Conservation (phyloP, 2,329 filamentous ascomycete genomes). For the Plenodomus biglobosus region DNA sequence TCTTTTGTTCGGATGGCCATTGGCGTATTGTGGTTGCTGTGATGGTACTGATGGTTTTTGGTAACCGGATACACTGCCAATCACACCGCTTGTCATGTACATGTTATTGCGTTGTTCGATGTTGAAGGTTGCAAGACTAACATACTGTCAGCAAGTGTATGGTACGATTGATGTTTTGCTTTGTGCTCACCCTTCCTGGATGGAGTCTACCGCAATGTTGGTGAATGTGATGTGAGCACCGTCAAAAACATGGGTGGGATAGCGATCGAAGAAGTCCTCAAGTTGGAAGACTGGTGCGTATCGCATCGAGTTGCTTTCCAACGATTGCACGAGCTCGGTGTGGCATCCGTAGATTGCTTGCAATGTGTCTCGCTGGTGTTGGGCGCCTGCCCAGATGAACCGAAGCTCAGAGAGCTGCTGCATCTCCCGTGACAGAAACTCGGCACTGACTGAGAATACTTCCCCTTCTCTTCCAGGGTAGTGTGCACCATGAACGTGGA, state of each 20-base stretch:
- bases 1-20: conserved; percentile 39
- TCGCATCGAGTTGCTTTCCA: conserved; percentile 68
- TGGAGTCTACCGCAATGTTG: conserved; percentile 65
- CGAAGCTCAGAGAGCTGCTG: conserved; percentile 75
- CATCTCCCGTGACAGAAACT: conserved; percentile 77
- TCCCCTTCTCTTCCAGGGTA: conserved; percentile 67
- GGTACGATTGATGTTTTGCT: background rate
- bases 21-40: conserved; percentile 30
- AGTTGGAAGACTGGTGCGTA: conserved; percentile 80
- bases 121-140: conserved; percentile 39
- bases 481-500: conserved; percentile 83
- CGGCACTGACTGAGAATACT: conserved; percentile 64
- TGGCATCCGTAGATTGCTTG: conserved; percentile 79
- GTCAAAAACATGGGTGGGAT: conserved; percentile 71
- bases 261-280: conserved; percentile 86
- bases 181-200: conserved; percentile 55
- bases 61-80: conserved; percentile 28
- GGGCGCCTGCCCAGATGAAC: conserved; percentile 73
- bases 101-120: conserved; percentile 43
- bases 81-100: conserved; percentile 37
- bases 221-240: conserved; percentile 71
- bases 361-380: conserved; percentile 77
- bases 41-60: conserved; percentile 29
- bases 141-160: conserved; percentile 11
- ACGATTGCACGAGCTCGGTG: conserved; percentile 72